phyloP scores from a whole-genome alignment of 139 green algal genomes.

The Choricystis sp. region DNA sequence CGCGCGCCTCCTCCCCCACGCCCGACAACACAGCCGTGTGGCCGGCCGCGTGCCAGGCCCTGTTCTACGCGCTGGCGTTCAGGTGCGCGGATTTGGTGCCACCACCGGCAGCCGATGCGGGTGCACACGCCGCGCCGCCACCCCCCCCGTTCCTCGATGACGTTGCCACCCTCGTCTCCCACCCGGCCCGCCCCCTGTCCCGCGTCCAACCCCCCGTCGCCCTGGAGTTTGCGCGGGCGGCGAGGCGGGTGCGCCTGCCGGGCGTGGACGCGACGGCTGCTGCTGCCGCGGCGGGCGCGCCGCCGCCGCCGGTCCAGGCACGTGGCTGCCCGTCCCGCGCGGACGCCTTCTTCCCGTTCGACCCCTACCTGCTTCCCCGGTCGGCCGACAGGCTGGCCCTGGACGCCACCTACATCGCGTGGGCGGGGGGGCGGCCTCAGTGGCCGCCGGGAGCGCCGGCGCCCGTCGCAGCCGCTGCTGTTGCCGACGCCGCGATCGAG shows the following conservation, averaged over 20 bases:
- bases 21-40: not conserved
- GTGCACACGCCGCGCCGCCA: not conserved
- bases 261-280: conserved; percentile 5
- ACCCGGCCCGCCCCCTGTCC: not conserved
- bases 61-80: not conserved
- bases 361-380: conserved; percentile 62
- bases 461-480: not conserved
- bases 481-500: too few species aligned
- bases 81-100: not conserved
- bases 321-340: conserved; percentile 24
- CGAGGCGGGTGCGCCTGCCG: conserved; percentile 5
- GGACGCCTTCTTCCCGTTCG: conserved; percentile 81
- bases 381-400: conserved; percentile 29
- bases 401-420: conserved; percentile 18
- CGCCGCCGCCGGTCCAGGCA: not conserved
- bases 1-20: too few species aligned
- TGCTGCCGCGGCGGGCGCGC: not conserved
- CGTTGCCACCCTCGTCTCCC: too few species aligned
- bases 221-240: conserved; percentile 34
- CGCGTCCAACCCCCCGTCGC: conserved; percentile 26
- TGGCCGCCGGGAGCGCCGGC: too few species aligned
- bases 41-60: not conserved
- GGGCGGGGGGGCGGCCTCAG: conserved; percentile 4
- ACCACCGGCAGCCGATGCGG: not conserved
- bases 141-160: too few species aligned